Percentiles rank a stretch among this genome's conserved stretches.
phyloP scores from a whole-genome alignment of 805 yeast genomes.

The Danielia reshetovae region DNA sequence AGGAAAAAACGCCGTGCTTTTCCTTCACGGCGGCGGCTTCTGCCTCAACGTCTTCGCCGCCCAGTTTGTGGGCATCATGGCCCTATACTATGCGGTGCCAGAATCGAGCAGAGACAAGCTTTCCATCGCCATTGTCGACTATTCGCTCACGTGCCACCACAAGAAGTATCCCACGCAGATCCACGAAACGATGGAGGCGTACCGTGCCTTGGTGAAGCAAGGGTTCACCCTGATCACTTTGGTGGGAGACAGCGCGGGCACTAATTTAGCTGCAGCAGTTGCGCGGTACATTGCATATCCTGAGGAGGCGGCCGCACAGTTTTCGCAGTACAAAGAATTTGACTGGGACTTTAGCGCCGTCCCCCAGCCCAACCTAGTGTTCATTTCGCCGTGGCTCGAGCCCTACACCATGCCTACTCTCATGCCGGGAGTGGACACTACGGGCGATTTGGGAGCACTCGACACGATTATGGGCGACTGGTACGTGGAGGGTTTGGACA shows the following conservation, averaged over 20 bases:
- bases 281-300: conserved; percentile 27
- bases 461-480: conserved; percentile 29
- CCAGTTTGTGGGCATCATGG: conserved; percentile 22
- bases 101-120: conserved; percentile 10
- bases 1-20: conserved; percentile 14
- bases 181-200: conserved; percentile 17
- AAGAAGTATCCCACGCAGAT: conserved; percentile 24
- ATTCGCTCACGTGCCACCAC: conserved; percentile 20
- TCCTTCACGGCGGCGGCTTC: conserved; percentile 27
- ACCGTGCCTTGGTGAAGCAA: conserved; percentile 10
- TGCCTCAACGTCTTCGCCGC: conserved; percentile 19
- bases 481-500: conserved; percentile 21
- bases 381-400: conserved; percentile 36
- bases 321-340: conserved; percentile 18
- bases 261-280: conserved; percentile 12
- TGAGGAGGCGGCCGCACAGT: conserved; percentile 24
- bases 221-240: conserved; percentile 12
- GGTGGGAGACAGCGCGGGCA: conserved; percentile 14
- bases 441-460: conserved; percentile 32
- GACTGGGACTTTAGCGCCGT: conserved; percentile 15
- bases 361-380: conserved; percentile 28
- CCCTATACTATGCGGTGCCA: conserved; percentile 19
- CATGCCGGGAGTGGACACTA: conserved; percentile 19
- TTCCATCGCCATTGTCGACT: conserved; percentile 21
- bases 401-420: conserved; percentile 24